Conservation (phyloP, 305 asterid genomes). For the Coffea humblotiana region DNA sequence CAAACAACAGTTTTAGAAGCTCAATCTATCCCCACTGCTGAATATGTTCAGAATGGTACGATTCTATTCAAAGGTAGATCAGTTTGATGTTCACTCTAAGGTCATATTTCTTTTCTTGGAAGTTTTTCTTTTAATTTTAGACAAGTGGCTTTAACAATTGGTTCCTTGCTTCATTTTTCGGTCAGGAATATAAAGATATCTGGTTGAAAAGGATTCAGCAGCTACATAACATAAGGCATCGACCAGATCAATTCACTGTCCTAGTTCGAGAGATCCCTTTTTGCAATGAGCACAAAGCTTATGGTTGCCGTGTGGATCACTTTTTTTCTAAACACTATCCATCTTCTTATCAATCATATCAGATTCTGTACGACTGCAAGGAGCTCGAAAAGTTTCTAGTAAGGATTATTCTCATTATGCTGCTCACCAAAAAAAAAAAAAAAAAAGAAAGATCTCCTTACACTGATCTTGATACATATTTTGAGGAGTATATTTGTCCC, state of each 20-base stretch:
- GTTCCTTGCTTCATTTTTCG: slow-evolving; percentile 20
- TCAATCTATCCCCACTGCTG: not conserved
- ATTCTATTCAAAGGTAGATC: not conserved
- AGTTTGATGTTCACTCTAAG: not conserved
- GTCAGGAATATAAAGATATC: slow-evolving; percentile 71
- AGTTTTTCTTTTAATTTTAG: not conserved
- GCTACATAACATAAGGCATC: slow-evolving; percentile 62
- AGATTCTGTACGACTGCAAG: slow-evolving; percentile 74
- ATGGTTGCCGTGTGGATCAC: slow-evolving; percentile 72
- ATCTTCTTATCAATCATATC: slow-evolving; percentile 67
- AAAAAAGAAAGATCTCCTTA: no score
- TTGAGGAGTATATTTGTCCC: no score
- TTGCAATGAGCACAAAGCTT: slow-evolving; percentile 76
- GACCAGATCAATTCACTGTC: slow-evolving; percentile 88
- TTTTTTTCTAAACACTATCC: slow-evolving; percentile 80
- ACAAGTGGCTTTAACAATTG: slow-evolving; percentile 14
- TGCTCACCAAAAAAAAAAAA: not conserved
- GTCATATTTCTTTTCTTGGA: not conserved
- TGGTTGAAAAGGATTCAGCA: slow-evolving; percentile 67
- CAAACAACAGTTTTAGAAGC: no score
- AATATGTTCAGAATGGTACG: not conserved
- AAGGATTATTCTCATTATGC: slow-evolving; percentile 26
- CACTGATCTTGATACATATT: no score
- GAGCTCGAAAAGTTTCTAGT: slow-evolving; percentile 69
- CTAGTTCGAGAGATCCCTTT: slow-evolving; percentile 89